Evolutionary conservation across 2,329 filamentous ascomycete genomes (phyloP), one percentile per base, ranked within the genome.

Genomic region (Sarocladium brachiariae): DNA sequence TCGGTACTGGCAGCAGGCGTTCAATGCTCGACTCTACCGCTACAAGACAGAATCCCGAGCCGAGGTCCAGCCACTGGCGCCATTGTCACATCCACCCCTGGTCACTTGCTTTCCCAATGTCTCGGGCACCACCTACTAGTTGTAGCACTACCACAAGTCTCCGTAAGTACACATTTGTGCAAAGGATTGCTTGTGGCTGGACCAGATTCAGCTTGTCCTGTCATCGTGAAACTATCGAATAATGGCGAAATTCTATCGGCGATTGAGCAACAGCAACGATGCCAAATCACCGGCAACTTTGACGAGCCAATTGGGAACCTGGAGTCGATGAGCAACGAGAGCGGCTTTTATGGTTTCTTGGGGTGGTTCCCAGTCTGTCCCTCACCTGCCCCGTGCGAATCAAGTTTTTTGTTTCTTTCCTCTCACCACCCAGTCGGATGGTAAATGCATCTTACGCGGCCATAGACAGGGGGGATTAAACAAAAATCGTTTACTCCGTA

Each of bases 371-470:
- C 37, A 10, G 37, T 10, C 37, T 23, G n/a, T 41, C 27, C 39
- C 18, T 45, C 21, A 27, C 39, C 18, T 18, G 11, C 11, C 4
- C 19, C 34, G 45, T 33, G 21, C 45, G 45, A 34, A 48, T 35
- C 30, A 49, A 21, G 9, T 7, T n/a, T n/a, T n/a, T n/a, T n/a
- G n/a, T n/a, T n/a, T n/a, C n/a, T 6, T 8, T n/a, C 30, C 25
- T 31, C 14, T 25, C 3, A 10, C 37, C 33, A 37, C 46, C 46
- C 46, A 49, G 33, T 37, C 46, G 46, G 46, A 19, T 37, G 46
- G 46, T 49, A 35, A 49, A 16, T 16, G 19, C 31, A 37, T 37
- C 25, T 37, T 49, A 35, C 46, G 46, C 46, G 46, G 33, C 33
- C 46, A 16, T 18, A 11, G 18, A 49, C 39, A 27, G 39, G 39